Conservation (phyloP, 2,329 filamentous ascomycete species). For the Aulographum hederae region DNA sequence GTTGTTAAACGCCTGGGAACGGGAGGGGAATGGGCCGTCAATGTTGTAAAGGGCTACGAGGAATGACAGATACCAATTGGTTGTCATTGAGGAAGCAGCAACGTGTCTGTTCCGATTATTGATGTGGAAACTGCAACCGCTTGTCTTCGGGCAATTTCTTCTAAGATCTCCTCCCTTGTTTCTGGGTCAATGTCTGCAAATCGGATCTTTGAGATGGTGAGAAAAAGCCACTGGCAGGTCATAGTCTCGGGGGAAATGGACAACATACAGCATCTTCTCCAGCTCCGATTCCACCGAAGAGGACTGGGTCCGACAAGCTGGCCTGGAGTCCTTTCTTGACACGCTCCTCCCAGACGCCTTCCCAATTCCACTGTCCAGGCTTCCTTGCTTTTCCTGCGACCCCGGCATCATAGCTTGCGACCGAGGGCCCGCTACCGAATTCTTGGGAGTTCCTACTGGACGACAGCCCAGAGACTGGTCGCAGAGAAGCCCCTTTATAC, state of each 20-base stretch:
- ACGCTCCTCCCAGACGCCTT: conserved; percentile 86
- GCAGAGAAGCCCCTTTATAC: conserved; percentile 27
- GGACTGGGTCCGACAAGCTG: conserved; percentile 59
- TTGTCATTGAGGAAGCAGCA: too few relatives aligned
- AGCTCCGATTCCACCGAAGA: conserved; percentile 42
- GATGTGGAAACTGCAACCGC: too few relatives aligned
- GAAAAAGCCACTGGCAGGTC: background rate
- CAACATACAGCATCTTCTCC: conserved; percentile 6
- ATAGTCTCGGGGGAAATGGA: conserved; percentile 5
- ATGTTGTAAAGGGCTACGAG: too few relatives aligned
- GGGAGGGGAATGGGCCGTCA: too few relatives aligned
- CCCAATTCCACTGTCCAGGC: conserved; percentile 91
- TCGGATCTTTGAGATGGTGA: conserved; percentile 19
- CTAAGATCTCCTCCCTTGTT: conserved; percentile 11
- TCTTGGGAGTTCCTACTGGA: background rate
- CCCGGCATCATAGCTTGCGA: too few relatives aligned
- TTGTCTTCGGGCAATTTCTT: too few relatives aligned
- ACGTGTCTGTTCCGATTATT: too few relatives aligned
- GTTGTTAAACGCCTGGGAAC: too few relatives aligned
- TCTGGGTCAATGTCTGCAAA: conserved; percentile 18
- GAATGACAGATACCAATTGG: too few relatives aligned
- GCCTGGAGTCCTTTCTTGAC: conserved; percentile 61
- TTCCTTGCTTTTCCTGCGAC: conserved; percentile 30
- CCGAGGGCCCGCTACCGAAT: background rate
- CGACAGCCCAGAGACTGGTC: too few relatives aligned